Evolutionary conservation across 2,329 filamentous ascomycete species (phyloP).

Genomic region (Cladosporium cucumerinum): DNA sequence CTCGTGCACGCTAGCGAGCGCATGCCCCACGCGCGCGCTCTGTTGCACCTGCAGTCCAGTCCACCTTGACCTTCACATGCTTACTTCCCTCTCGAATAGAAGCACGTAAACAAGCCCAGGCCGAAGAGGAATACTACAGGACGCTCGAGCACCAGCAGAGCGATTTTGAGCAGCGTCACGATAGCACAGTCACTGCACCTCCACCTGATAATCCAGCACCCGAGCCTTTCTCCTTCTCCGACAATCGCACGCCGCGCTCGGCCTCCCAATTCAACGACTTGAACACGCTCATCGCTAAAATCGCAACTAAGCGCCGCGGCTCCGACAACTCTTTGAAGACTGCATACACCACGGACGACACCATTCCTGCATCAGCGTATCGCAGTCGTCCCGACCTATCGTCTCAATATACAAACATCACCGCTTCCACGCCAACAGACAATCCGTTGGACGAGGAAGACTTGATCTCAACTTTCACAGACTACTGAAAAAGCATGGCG

Average conservation of each 20-base stretch:
- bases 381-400: conserved; percentile 1
- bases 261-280: background rate
- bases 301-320: conserved; percentile 4
- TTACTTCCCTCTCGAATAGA: conserved; percentile 5
- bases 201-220: background rate
- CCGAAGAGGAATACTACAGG: background rate
- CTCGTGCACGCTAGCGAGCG: conserved; percentile 1
- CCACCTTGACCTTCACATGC: conserved; percentile 10
- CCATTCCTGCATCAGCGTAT: conserved; percentile 12
- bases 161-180: background rate
- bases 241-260: background rate
- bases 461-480: background rate
- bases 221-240: background rate
- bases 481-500: conserved; percentile 20
- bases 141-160: background rate
- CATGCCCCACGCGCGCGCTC: background rate
- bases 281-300: background rate
- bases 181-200: background rate
- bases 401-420: background rate
- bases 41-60: conserved; percentile 3
- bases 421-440: background rate
- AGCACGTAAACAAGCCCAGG: conserved; percentile 9
- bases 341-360: conserved; percentile 3
- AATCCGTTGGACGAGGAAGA: background rate
- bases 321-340: conserved; percentile 15